Base-by-base conservation (phyloP, 1,139 yeast genomes). In the Magnusiomyces clavatus region DNA sequence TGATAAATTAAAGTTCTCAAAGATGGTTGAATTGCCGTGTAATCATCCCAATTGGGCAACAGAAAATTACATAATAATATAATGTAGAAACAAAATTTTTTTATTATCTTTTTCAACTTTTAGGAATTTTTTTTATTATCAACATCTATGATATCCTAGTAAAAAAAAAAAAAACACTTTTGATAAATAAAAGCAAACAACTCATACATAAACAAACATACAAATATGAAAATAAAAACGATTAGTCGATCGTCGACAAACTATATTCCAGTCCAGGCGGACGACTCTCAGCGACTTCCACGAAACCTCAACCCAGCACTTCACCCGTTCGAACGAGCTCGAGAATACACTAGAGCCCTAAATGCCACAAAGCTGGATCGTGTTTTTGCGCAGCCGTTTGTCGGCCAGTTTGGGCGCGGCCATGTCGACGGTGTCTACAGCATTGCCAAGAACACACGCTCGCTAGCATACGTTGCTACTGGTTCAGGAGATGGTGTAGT, bases 321-420 rank as follows among this genome's bases (percentile, higher is more conserved):
- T 50, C 99, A 94, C 70, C 98, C 97, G 0, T 92, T 92, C 64
- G 97, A 94, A 70, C 77, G 97, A 60, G 97, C 97, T 3, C 76
- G 98, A 65, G 98, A 94, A 69, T 94, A 94, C 64, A 87, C 97
- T 16, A 80, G 90, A 60, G 98, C 98, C 1, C 71, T 94, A 51
- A 90, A 89, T 54, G 97, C 98, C 29, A 90, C 97, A 16, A 94
- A 94, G 67, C 70, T 94, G 71, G 97, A 90, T 65, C 76, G 97
- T 60, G 85, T 92, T 87, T 92, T 94, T 77, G 98, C 99, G 0
- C 90, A 90, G 65, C 99, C 99, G 5, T 92, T 94, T 68, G 77
- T 94, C 17, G 97, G 96, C 1, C 97, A 94, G 66, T 72, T 94
- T 39, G 98, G 99, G 2, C 79, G 82, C 59, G 98, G 98, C 12